phyloP scores from a whole-genome alignment of 345 rosid species.

The Pistacia integerrima region DNA sequence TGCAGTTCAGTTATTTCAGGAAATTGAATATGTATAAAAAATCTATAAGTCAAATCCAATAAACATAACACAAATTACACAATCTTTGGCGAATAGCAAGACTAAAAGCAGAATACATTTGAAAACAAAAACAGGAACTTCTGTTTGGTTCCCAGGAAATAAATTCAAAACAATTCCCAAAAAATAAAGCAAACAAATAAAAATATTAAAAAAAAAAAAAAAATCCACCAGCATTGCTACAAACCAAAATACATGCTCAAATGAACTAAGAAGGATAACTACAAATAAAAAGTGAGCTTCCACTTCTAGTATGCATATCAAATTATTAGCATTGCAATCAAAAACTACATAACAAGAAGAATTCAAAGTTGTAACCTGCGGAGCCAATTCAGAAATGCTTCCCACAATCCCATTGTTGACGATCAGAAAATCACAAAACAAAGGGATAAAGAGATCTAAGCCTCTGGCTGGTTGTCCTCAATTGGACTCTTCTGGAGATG shows the following conservation, averaged over 20 bases:
- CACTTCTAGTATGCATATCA: background rate
- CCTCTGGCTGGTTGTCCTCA: background rate
- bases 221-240: background rate
- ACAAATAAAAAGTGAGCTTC: background rate
- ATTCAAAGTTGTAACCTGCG: conserved; percentile 46
- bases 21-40: background rate
- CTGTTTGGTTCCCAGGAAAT: background rate
- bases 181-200: background rate
- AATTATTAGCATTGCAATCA: conserved; percentile 4
- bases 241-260: background rate
- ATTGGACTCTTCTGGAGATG: background rate
- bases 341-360: background rate
- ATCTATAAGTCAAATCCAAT: background rate
- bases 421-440: conserved; percentile 22
- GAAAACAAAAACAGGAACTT: background rate
- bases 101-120: background rate
- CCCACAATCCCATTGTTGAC: conserved; percentile 61
- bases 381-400: conserved; percentile 81
- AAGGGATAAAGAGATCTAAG: conserved; percentile 24
- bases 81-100: background rate
- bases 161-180: background rate
- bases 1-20: background rate
- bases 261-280: background rate
- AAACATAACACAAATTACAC: background rate
- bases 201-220: background rate